Conservation (phyloP, 2,329 filamentous ascomycete genomes). For the Colletotrichum endophyticum region DNA sequence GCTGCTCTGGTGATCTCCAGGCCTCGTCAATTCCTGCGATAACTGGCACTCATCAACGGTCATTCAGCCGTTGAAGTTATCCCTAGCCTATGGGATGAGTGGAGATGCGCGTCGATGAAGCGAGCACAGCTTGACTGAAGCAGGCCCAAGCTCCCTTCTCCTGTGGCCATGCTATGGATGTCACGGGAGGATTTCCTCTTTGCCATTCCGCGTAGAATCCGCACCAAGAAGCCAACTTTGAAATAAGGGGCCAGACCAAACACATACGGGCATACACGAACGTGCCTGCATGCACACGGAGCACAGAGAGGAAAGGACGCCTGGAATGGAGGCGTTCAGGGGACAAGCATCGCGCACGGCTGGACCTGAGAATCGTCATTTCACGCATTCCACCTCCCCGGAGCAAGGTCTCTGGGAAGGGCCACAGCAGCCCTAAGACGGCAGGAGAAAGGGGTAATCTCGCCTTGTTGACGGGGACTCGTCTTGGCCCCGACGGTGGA, state of each 20-base stretch:
- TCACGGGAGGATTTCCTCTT: neutral
- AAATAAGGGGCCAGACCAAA: neutral
- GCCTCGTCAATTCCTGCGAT: neutral
- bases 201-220: neutral
- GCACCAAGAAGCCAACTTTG: neutral
- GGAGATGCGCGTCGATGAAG: neutral
- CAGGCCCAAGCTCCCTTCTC: neutral
- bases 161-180: neutral
- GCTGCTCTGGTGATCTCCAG: neutral
- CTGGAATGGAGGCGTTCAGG: conserved; percentile 9
- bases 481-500: neutral
- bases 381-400: conserved; percentile 1
- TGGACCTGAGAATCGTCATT: conserved; percentile 3
- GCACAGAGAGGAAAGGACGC: neutral
- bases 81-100: neutral
- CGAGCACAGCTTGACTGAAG: neutral
- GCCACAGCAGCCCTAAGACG: neutral
- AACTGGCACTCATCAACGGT: neutral
- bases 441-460: neutral
- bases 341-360: neutral
- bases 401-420: neutral
- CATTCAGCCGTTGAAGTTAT: neutral
- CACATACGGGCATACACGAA: neutral
- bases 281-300: neutral
- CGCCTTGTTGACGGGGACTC: neutral